These are phyloP conservation scores for Blastobotrys proliferans DNA, from an alignment of 1,139 yeast species.

Conservation along the genomic window DNA sequence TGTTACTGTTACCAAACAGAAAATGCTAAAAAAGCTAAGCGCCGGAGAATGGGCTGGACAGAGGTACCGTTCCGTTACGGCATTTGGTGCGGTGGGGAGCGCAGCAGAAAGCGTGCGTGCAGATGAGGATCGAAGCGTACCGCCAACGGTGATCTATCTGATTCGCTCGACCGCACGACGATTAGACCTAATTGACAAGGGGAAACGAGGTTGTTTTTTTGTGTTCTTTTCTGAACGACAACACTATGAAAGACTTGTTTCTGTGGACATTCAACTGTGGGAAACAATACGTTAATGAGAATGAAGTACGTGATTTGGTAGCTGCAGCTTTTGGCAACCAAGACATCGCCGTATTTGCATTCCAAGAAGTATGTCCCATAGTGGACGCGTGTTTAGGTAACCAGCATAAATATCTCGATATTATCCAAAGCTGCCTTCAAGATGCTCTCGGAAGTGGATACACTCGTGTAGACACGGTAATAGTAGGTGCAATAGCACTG, in stretches of 20 bases:
- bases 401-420: conserved; percentile 41
- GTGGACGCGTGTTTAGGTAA: conserved; percentile 55
- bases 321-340: conserved; percentile 9
- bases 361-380: conserved; percentile 69
- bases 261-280: conserved; percentile 31
- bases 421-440: conserved; percentile 42
- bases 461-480: conserved; percentile 44
- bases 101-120: no score
- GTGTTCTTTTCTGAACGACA: no score
- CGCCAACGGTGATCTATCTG: no score
- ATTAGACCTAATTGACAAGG: no score
- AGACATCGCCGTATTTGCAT: conserved; percentile 58
- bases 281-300: conserved; percentile 9
- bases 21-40: no score
- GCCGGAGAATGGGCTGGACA: no score
- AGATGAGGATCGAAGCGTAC: no score
- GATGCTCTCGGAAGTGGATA: conserved; percentile 42
- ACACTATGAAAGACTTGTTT: conserved; percentile 13
- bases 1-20: no score
- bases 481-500: conserved; percentile 64
- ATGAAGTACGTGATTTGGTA: conserved; percentile 3
- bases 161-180: no score
- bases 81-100: no score
- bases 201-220: no score
- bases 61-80: no score